Percentiles rank a stretch among this genome's conserved stretches.
Conservation (phyloP, 441 rosid species). For the Arabidopsis hybrid region DNA sequence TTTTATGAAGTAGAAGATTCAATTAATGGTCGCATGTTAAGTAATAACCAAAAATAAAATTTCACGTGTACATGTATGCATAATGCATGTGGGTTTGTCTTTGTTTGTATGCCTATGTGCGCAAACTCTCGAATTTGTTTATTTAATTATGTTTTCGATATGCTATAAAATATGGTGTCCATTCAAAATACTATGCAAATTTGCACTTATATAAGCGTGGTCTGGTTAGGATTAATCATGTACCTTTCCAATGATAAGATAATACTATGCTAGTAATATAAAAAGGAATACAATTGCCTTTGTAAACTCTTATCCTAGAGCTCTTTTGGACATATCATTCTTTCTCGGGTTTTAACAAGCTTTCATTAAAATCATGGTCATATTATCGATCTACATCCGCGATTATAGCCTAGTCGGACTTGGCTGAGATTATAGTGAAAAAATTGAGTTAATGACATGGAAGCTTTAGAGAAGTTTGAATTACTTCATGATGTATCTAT, state of each 20-base stretch:
- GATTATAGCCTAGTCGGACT: not conserved
- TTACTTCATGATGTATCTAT: not conserved
- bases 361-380: not conserved
- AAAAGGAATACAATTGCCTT: not conserved
- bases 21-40: not conserved
- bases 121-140: not conserved
- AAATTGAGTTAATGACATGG: not conserved
- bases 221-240: not conserved
- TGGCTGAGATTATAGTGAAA: not conserved
- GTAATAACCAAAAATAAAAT: slow-evolving; percentile 6
- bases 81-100: slow-evolving; percentile 32
- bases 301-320: not conserved
- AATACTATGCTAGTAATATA: too few species aligned
- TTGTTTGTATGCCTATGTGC: not conserved
- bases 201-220: not conserved
- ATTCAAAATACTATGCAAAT: not conserved
- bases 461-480: not conserved
- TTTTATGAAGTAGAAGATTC: slow-evolving; percentile 7
- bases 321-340: not conserved
- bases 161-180: slow-evolving; percentile 3
- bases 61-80: slow-evolving; percentile 25
- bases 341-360: not conserved
- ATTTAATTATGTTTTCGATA: not conserved
- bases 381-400: not conserved
- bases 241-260: too few species aligned